Percentiles rank a stretch among this genome's conserved stretches.
These are phyloP conservation scores for Cercis canadensis DNA, from an alignment of 306 rosid species.

Conservation along the genomic window DNA sequence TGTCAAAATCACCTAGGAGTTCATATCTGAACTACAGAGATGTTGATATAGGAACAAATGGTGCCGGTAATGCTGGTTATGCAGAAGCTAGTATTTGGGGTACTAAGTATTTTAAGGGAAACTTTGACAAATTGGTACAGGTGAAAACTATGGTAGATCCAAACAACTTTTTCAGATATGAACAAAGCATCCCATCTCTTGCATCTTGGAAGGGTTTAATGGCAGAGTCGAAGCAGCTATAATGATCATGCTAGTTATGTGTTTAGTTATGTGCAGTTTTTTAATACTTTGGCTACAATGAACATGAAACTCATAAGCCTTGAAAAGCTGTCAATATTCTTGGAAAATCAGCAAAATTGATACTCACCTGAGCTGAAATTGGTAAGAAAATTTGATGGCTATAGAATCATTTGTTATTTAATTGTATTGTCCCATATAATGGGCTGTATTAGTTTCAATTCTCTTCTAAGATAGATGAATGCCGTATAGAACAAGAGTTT, in stretches of 20 bases:
- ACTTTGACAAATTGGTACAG: constrained; percentile 65
- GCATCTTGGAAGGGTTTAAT: constrained; percentile 29
- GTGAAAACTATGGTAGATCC: constrained; percentile 70
- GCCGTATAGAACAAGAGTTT: neutral
- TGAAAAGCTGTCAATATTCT: constrained; percentile 1
- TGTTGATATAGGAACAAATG: constrained; percentile 71
- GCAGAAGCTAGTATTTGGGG: constrained; percentile 71
- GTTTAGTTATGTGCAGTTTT: too few relatives aligned
- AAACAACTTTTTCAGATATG: constrained; percentile 64
- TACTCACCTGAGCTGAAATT: constrained; percentile 2
- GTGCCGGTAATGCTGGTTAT: constrained; percentile 52
- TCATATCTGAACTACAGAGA: constrained; percentile 79
- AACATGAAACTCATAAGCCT: too few relatives aligned
- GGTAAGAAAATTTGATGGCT: constrained; percentile 7
- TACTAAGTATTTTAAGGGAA: constrained; percentile 64
- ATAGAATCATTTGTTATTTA: constrained; percentile 1
- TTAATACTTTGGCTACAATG: too few relatives aligned
- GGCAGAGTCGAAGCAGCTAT: constrained; percentile 43
- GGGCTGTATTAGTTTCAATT: neutral
- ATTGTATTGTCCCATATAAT: constrained; percentile 3
- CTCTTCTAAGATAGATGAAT: neutral
- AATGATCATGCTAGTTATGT: too few relatives aligned
- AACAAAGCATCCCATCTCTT: constrained; percentile 73
- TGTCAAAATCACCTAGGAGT: constrained; percentile 68
- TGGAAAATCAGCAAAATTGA: neutral